A percentile compares a stretch with the other conserved stretches of the same genome.
These are phyloP conservation scores for Cymodocea nodosa DNA, from an alignment of 116 monocot species.

Conservation along the genomic window DNA sequence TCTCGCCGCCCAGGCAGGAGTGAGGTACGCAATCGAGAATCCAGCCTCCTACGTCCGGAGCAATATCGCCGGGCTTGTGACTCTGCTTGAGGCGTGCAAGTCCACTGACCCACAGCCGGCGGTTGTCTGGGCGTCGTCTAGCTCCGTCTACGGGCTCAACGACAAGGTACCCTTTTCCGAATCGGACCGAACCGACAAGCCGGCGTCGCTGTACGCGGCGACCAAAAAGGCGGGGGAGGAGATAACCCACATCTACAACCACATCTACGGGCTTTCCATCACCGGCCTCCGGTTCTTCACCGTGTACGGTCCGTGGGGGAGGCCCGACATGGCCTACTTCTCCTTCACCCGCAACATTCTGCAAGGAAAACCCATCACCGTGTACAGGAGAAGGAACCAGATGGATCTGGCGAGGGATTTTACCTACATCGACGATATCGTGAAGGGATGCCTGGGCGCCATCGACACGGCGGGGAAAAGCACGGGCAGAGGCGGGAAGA, in stretches of 20 bases:
- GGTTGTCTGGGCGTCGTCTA: slow-evolving; percentile 61
- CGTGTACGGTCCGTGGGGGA: slow-evolving; percentile 61
- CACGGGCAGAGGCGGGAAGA: slow-evolving; percentile 42
- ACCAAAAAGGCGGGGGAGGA: slow-evolving; percentile 71
- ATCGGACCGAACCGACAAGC: slow-evolving; percentile 41
- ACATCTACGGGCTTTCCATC: slow-evolving; percentile 65
- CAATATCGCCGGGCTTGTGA: slow-evolving; percentile 54
- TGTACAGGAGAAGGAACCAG: slow-evolving; percentile 39
- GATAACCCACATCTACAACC: slow-evolving; percentile 64
- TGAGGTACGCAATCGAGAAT: slow-evolving; percentile 61
- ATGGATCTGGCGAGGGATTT: slow-evolving; percentile 52
- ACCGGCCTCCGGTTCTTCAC: slow-evolving; percentile 68
- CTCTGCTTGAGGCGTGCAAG: slow-evolving; percentile 59
- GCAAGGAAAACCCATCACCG: slow-evolving; percentile 51
- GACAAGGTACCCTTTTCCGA: slow-evolving; percentile 61
- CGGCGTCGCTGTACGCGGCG: slow-evolving; percentile 58
- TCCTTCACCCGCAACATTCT: slow-evolving; percentile 63
- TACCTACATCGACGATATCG: slow-evolving; percentile 68
- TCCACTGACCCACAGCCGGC: slow-evolving; percentile 50
- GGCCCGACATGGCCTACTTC: slow-evolving; percentile 74
- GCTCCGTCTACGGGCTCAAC: slow-evolving; percentile 63
- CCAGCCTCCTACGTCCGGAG: slow-evolving; percentile 44
- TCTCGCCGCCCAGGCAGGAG: slow-evolving; percentile 66
- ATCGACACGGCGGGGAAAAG: slow-evolving; percentile 38
- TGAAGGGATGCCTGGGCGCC: slow-evolving; percentile 46